Base-by-base conservation (phyloP, 345 rosid genomes). In the Bruguiera parviflora region DNA sequence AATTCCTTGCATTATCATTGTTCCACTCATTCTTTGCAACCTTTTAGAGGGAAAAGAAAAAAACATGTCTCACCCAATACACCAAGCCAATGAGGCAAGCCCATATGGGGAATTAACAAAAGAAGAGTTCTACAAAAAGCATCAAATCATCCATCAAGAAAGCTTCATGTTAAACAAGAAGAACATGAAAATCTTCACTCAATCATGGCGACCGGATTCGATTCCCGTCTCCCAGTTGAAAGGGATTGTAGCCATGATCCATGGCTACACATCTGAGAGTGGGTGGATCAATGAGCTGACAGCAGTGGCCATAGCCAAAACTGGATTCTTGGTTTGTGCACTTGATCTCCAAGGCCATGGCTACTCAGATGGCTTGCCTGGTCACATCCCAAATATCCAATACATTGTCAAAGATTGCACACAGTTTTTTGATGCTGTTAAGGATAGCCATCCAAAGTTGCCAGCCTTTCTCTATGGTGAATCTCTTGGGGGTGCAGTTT, bases 291-390 rank as follows among this genome's bases (percentile, higher is more conserved):
- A 68, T 28, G 78, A 76, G 57, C 83, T 80, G 18, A 80, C 79
- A 2, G 71, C 80, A 1, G 69, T 75, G 0, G 70, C 73, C 29
- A 72, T 80, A 27, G 73, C 80, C 61, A 76, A 73, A 33, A 22
- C 65, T 0, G 80, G 80, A 0, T 79, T 75, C 69, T 58, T 75
- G 46, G 83, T 65, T 5, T 75, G 71, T 64, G 79, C 79, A 0
- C 71, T 79, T 10, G 79, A 79, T 49, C 71, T 75, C 3, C 82
- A 68, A 52, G 79, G 82, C 66, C 79, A 79, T 56, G 79, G 82
- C 46, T 19, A 7, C 63, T 79, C 82, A 0, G 76, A 75, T 10
- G 82, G 82, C 20, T 2, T 27, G 0, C 69, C 69, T 1, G 77
- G 66, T 52, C 77, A 75, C 51, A 79, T 79, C 52, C 77, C 83